Percentiles rank a stretch among this genome's conserved stretches.
phyloP scores from a whole-genome alignment of 257 asterid species.

The Solanum pinnatisectum region DNA sequence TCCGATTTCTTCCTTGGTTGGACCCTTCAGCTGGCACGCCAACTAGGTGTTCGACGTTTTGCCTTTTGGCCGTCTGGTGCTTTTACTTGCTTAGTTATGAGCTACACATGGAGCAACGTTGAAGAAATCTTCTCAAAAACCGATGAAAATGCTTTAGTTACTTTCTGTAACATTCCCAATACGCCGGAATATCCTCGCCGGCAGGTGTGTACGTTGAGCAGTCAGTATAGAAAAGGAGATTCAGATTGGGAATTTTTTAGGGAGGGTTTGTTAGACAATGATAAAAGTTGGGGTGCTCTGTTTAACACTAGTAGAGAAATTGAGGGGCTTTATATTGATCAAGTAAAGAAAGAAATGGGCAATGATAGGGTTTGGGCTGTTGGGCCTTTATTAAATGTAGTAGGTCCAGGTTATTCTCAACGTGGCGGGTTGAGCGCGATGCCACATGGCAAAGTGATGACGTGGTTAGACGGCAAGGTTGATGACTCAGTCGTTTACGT shows the following conservation, averaged over 20 bases:
- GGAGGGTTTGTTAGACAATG: neutral
- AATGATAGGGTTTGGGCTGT: constrained; percentile 20
- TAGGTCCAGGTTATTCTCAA: neutral
- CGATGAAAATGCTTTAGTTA: neutral
- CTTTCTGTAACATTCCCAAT: constrained; percentile 3
- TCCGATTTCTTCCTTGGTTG: constrained; percentile 24
- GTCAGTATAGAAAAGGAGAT: constrained; percentile 2
- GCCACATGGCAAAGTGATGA: neutral
- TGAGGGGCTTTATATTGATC: constrained; percentile 1
- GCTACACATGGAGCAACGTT: neutral
- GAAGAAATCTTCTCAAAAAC: neutral
- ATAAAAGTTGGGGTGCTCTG: constrained; percentile 10
- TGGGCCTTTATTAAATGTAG: constrained; percentile 4
- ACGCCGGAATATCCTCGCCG: constrained; percentile 1
- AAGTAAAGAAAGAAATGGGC: constrained; percentile 6
- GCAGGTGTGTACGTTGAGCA: neutral
- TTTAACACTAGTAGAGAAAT: constrained; percentile 5
- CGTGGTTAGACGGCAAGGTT: constrained; percentile 11
- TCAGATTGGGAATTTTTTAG: constrained; percentile 5
- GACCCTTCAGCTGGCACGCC: constrained; percentile 7
- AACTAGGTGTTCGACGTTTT: constrained; percentile 11
- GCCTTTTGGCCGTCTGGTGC: constrained; percentile 15
- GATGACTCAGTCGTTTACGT: constrained; percentile 12
- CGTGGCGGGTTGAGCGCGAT: constrained; percentile 14
- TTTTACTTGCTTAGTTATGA: neutral